Conservation (phyloP, 2,329 filamentous ascomycete genomes). For the Nothophaeocryptopus gaeumannii region DNA sequence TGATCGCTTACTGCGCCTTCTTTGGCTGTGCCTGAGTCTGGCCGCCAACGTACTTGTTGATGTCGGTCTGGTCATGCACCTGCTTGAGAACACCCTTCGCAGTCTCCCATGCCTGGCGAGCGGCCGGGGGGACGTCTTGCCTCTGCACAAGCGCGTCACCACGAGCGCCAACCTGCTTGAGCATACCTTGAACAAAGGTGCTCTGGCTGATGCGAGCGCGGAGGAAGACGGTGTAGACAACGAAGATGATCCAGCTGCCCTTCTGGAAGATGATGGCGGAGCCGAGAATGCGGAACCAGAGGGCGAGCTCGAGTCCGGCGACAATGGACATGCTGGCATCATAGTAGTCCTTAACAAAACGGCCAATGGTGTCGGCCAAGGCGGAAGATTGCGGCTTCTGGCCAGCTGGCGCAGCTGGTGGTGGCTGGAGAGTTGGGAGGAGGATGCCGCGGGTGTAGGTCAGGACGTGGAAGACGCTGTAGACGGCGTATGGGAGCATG, state of each 20-base stretch:
- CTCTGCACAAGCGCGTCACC: constrained; percentile 79
- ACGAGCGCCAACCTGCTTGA: constrained; percentile 68
- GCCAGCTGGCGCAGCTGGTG: constrained; percentile 51
- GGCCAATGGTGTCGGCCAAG: constrained; percentile 77
- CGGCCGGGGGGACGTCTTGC: constrained; percentile 79
- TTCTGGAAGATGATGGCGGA: constrained; percentile 84
- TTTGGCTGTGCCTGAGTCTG: constrained; percentile 52
- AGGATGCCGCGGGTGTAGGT: constrained; percentile 94
- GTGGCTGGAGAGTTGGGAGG: constrained; percentile 78
- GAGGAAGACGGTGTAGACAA: constrained; percentile 86
- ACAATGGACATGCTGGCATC: constrained; percentile 94
- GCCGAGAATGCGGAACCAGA: constrained; percentile 79
- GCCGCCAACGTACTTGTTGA: constrained; percentile 37
- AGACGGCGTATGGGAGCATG: constrained; percentile 89
- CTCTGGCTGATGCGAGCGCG: constrained; percentile 87
- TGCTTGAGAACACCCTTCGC: constrained; percentile 71
- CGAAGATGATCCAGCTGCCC: constrained; percentile 84
- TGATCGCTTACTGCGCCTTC: constrained; percentile 56
- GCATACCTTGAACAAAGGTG: constrained; percentile 82
- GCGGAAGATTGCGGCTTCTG: constrained; percentile 60
- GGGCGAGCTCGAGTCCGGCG: constrained; percentile 77
- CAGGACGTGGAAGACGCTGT: constrained; percentile 97
- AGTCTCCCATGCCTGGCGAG: constrained; percentile 74
- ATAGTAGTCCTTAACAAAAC: constrained; percentile 97
- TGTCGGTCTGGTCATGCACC: constrained; percentile 75